Base-by-base conservation (phyloP, 768 basidiomycete species). In the Guyanaporus albipodus region DNA sequence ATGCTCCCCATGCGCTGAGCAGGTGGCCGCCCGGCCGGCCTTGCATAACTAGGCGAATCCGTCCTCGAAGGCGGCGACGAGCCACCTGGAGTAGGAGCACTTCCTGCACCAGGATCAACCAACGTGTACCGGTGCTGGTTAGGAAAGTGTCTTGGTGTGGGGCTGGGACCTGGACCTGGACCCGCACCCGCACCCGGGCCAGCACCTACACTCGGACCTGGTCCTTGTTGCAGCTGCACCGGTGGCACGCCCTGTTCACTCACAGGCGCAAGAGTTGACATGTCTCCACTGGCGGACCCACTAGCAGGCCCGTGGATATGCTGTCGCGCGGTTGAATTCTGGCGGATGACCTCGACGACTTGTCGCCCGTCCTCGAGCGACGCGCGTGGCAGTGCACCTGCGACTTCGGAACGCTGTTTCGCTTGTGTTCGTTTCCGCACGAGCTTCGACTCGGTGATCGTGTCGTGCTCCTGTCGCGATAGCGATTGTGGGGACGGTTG, bases 381-480 rank as follows among this genome's bases (percentile, higher is more conserved):
- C 15, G 46, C 23, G 17, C 58, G 46, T 4, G 53, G 22, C 1
- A 11, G 18, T 7, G 38, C 41, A 14, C 38, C 22, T 10, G 62
- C 62, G 46, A 58, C 49, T 52, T 61, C 53, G 31, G 79, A 78
- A 19, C 82, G 71, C 56, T 82, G 71, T 51, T 80, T 79, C 44
- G 77, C 93, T 68, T 70, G 75, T 0, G 92, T 96, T 14, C 91
- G 80, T 52, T 82, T 87, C 1, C 94, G 75, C 8, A 94, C 85
- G 36, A 98, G 80, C 46, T 83, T 91, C 43, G 67, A 70, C 58
- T 92, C 85, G 8, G 91, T 87, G 52, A 89, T 77, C 0, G 68
- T 69, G 50, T 93, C 83, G 68, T 96, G 91, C 53, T 95, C 87
- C 45, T 79, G 73, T 17, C 91, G 73, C 1, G 87, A 86, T 17